These are phyloP conservation scores for Pseudogymnoascus sp. DNA, from an alignment of 2,329 filamentous ascomycete species.

Conservation along the genomic window DNA sequence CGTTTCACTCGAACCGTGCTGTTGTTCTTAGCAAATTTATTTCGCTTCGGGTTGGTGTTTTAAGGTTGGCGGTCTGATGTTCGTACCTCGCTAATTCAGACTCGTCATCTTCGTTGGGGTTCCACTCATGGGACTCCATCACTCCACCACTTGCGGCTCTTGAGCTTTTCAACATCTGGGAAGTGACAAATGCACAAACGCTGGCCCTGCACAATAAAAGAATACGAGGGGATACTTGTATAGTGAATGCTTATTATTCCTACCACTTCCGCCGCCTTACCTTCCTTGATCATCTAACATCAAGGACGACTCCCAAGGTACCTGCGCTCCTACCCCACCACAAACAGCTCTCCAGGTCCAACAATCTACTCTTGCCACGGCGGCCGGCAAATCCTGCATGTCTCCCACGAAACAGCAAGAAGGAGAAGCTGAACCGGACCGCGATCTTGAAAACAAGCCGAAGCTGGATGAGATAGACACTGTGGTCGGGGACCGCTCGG, in stretches of 20 bases:
- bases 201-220: not conserved
- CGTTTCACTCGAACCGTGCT: not conserved
- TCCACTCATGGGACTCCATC: not conserved
- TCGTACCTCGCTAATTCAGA: slow-evolving; percentile 9
- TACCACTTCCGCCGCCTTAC: not conserved
- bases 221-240: not conserved
- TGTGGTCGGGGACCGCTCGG: not conserved
- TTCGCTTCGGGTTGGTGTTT: not conserved
- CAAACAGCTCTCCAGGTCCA: not conserved
- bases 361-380: not conserved
- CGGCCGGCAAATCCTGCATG: not conserved
- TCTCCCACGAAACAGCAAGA: slow-evolving; percentile 9
- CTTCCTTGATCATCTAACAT: not conserved
- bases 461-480: not conserved
- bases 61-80: not conserved
- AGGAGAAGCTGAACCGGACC: slow-evolving; percentile 8
- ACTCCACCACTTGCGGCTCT: slow-evolving; percentile 2
- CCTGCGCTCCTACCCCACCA: not conserved
- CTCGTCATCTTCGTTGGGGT: slow-evolving; percentile 9
- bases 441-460: slow-evolving; percentile 2
- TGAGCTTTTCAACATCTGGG: not conserved
- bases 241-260: not conserved
- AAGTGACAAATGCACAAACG: not conserved
- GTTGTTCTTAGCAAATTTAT: not conserved
- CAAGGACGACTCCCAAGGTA: slow-evolving; percentile 5